Evolutionary conservation across 805 yeast species (phyloP), one percentile per base, ranked within the genome.

Genomic region (Candida nonsorbophila): DNA sequence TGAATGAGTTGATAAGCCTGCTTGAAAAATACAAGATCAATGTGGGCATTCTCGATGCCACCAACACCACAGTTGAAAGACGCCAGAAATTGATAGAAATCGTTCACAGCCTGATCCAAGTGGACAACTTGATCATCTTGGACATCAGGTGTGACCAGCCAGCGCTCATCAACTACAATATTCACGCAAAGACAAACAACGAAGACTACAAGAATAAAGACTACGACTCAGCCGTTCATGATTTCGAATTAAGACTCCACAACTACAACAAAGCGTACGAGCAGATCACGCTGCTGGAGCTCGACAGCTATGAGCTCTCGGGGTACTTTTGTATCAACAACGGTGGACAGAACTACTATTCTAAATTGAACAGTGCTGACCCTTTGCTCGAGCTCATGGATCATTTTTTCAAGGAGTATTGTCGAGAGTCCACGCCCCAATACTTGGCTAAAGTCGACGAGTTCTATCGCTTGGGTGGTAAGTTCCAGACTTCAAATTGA

Each of bases 101-200:
- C 13, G 45, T 55, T 11, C 37, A 40, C 12, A 37, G 47, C 15
- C 24, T 24, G 12, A 19, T 24, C 5, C 41, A 9, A 34, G 31
- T 39, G 25, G 32, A 39, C 25, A 63, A 67, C 25, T 67, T 82
- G 3, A 48, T 77, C 9, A 60, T 80, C 6, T 54, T 81, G 23
- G 83, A 81, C 45, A 70, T 81, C 16, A 67, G 72, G 38, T 77
- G 84, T 44, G 51, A 62, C n/a, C 72, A 77, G 45, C 51, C 52
- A 17, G 61, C 62, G 11, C 62, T 77, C 17, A 53, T 78, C 41
- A 62, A 71, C 34, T 81, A 51, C 50, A 81, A 81, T 52, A 76
- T 80, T 30, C 77, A 72, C 42, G 72, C 75, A 29, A 81, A 81
- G 49, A 69, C 86, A 1, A 61, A 57, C 30, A 79, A 78, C 45